phyloP scores from a whole-genome alignment of 1,139 yeast genomes.

The Hyphopichia burtonii region DNA sequence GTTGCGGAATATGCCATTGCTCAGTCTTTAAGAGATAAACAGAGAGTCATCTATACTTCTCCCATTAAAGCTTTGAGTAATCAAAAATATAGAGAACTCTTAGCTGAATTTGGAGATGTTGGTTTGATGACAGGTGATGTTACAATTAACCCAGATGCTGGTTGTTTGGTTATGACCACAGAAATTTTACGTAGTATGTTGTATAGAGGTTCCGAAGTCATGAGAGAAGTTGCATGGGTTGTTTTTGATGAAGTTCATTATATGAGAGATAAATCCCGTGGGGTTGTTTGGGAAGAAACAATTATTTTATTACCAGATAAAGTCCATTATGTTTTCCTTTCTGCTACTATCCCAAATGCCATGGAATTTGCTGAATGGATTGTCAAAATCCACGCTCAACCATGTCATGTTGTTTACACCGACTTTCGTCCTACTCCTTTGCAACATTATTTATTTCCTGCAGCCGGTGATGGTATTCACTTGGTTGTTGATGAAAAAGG shows the following conservation, averaged over 20 bases:
- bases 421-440: constrained; percentile 98
- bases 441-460: constrained; percentile 95
- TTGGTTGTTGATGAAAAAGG: constrained; percentile 97
- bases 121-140: constrained; percentile 99
- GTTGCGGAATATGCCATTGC: constrained; percentile 99
- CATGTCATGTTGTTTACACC: constrained; percentile 97
- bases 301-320: constrained; percentile 93
- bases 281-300: constrained; percentile 99
- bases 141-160: constrained; percentile 94
- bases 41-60: constrained; percentile 93
- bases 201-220: constrained; percentile 89
- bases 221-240: constrained; percentile 97
- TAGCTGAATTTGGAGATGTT: constrained; percentile 91
- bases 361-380: constrained; percentile 99
- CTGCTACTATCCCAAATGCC: constrained; percentile 98
- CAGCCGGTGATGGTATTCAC: constrained; percentile 96
- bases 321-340: constrained; percentile 80
- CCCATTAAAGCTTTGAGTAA: constrained; percentile 97
- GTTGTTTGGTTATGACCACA: constrained; percentile 96
- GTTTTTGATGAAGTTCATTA: constrained; percentile 95
- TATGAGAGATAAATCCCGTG: constrained; percentile 93
- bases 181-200: constrained; percentile 92
- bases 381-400: constrained; percentile 90
- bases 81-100: constrained; percentile 91
- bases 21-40: constrained; percentile 84